Percentiles rank a stretch among this genome's conserved stretches.
These are phyloP conservation scores for Marsdenia floribunda DNA, from an alignment of 257 asterid species.

Conservation along the genomic window DNA sequence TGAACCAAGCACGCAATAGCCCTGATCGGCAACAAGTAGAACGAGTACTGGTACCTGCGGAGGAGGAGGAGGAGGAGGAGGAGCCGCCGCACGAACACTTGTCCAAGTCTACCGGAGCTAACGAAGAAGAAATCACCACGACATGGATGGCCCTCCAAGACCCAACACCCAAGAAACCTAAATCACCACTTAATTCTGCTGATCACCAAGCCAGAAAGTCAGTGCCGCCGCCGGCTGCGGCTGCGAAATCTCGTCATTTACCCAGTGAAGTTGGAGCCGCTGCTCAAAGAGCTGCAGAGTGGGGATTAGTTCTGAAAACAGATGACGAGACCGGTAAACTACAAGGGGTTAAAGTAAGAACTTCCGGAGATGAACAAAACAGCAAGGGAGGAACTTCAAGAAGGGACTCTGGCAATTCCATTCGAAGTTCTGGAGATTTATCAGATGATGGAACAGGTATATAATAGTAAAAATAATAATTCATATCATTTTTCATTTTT, in stretches of 20 bases:
- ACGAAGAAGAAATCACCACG: constrained; percentile 36
- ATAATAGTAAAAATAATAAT: not conserved
- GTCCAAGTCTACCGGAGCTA: constrained; percentile 24
- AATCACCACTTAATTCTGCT: not conserved
- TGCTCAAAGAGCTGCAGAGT: constrained; percentile 90
- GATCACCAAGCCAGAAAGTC: constrained; percentile 14
- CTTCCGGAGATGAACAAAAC: constrained; percentile 58
- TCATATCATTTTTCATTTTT: too few species aligned
- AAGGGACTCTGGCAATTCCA: constrained; percentile 69
- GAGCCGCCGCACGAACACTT: not conserved
- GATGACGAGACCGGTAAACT: constrained; percentile 78
- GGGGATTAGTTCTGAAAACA: constrained; percentile 83
- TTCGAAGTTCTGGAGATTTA: constrained; percentile 66
- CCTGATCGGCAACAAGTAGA: constrained; percentile 16
- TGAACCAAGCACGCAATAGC: constrained; percentile 1
- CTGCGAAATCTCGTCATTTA: constrained; percentile 1
- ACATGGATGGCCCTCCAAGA: constrained; percentile 95
- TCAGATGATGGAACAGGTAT: constrained; percentile 74
- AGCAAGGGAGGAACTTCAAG: constrained; percentile 31
- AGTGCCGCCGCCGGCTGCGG: not conserved
- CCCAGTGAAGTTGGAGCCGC: constrained; percentile 52
- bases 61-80: too few species aligned
- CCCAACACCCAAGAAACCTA: not conserved
- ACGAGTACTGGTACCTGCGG: not conserved
- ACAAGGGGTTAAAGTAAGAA: constrained; percentile 83